Base-by-base conservation (phyloP, 805 yeast species). In the Wickerhamiella lipophila region DNA sequence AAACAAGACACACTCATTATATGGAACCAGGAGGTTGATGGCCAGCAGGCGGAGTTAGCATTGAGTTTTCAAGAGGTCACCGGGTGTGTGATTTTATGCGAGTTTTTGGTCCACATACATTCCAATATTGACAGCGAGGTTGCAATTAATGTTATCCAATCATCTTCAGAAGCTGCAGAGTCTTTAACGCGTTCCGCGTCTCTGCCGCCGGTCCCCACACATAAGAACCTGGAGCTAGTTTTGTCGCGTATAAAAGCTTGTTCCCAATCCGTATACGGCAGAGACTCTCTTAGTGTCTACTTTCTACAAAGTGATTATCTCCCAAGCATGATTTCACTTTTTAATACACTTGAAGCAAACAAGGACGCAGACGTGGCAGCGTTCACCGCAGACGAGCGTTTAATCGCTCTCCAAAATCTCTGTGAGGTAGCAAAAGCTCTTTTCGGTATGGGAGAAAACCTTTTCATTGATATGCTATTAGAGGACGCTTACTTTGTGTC, bases 1-100 rank as follows among this genome's bases (percentile, higher is more conserved):
- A 75, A 94, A 59, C 97, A 92, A 60, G 96, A 87, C 51, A 87
- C 96, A 0, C 68, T 89, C 43, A 85, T 89, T 8, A 95, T 89
- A 18, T 89, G 97, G 97, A 83, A 94, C 8, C 95, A 85, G 59
- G 58, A 66, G 2, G 38, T 22, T 25, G 41, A 23, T 25, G 71
- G 74, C 16, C 78, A 81, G 15, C 23, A 32, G 6, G 56, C 56
- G 41, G 94, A 86, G 63, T 77, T 85, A 54, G 97, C 97, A 1
- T 69, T 89, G 21, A 82, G 94, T 42, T 89, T 89, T 63, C 96
- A 89, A 63, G 96, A 87, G 58, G 78, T 84, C 30, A 82, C 81
- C 42, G 97, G 96, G 0, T 89, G 98, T 64, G 75, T 83, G 11
- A 75, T 78, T 6, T 59, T 88, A 40, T 86, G 95, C 61, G 89